phyloP scores from a whole-genome alignment of 1,284 basidiomycete genomes.

The Kwoniella shivajii region DNA sequence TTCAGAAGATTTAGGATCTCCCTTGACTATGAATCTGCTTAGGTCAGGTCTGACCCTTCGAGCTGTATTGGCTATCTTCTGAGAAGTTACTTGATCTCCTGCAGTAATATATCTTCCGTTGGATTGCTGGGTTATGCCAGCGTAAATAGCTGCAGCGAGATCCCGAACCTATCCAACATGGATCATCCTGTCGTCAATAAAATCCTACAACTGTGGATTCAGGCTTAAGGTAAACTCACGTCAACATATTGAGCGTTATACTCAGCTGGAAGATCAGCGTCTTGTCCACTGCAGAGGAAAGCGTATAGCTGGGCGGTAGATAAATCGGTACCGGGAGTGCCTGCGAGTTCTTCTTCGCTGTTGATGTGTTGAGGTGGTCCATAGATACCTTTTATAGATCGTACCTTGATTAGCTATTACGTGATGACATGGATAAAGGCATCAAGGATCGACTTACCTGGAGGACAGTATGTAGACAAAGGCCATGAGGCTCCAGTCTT shows the following conservation, averaged over 20 bases:
- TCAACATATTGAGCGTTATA: conserved; percentile 14
- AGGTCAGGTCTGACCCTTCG: conserved; percentile 27
- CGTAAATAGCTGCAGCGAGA: conserved; percentile 30
- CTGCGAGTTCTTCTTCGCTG: conserved; percentile 8
- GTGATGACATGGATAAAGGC: neutral
- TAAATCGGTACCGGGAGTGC: conserved; percentile 15
- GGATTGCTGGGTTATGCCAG: conserved; percentile 16
- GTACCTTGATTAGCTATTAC: neutral
- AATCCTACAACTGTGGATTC: neutral
- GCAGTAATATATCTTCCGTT: conserved; percentile 27
- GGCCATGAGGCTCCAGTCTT: conserved; percentile 20
- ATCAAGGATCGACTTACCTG: conserved; percentile 15
- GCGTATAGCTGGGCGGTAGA: conserved; percentile 18
- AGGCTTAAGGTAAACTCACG: conserved; percentile 13
- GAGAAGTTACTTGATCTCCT: conserved; percentile 20
- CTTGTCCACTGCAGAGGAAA: conserved; percentile 15
- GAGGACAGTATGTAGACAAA: conserved; percentile 26
- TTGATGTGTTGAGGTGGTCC: conserved; percentile 27
- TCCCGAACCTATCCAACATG: conserved; percentile 26
- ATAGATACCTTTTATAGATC: conserved; percentile 26
- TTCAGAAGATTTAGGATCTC: conserved; percentile 15
- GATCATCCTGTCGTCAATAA: neutral
- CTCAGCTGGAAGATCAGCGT: conserved; percentile 6
- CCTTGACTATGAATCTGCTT: conserved; percentile 25
- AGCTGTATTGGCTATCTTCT: conserved; percentile 28